Percentiles rank a stretch among this genome's conserved stretches.
These are phyloP conservation scores for Rehmannia glutinosa DNA, from an alignment of 257 asterid species.

Conservation along the genomic window DNA sequence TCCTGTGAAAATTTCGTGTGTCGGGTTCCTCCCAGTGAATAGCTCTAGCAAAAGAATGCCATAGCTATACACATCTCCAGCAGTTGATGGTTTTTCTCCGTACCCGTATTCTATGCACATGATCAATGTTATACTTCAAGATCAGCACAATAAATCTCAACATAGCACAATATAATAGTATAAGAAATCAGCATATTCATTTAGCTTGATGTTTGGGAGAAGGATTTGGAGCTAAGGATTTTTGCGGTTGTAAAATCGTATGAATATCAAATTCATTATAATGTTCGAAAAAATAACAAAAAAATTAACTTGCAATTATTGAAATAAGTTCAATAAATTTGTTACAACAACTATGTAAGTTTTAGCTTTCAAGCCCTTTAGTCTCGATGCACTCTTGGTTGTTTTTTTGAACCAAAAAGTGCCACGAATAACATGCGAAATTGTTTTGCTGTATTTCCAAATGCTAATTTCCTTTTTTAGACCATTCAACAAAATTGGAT, in stretches of 20 bases:
- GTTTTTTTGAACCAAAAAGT: too few relatives aligned
- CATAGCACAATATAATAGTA: neutral
- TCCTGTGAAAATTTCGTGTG: constrained; percentile 31
- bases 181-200: neutral
- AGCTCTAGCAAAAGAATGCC: constrained; percentile 58
- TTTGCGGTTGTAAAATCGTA: too few relatives aligned
- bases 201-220: neutral
- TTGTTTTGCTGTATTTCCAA: too few relatives aligned
- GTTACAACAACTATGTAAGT: neutral
- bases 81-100: constrained; percentile 39
- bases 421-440: too few relatives aligned
- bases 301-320: too few relatives aligned
- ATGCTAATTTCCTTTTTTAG: too few relatives aligned
- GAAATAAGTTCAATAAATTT: too few relatives aligned
- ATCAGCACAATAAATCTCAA: neutral
- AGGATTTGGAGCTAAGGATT: too few relatives aligned
- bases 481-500: too few relatives aligned
- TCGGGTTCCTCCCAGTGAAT: constrained; percentile 50
- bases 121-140: neutral
- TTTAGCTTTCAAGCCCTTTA: neutral
- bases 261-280: too few relatives aligned
- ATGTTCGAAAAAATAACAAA: too few relatives aligned
- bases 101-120: constrained; percentile 47
- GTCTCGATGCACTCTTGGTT: too few relatives aligned
- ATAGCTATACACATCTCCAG: constrained; percentile 62